Conservation (phyloP, 2,329 filamentous ascomycete genomes). For the Fusarium proliferatum region DNA sequence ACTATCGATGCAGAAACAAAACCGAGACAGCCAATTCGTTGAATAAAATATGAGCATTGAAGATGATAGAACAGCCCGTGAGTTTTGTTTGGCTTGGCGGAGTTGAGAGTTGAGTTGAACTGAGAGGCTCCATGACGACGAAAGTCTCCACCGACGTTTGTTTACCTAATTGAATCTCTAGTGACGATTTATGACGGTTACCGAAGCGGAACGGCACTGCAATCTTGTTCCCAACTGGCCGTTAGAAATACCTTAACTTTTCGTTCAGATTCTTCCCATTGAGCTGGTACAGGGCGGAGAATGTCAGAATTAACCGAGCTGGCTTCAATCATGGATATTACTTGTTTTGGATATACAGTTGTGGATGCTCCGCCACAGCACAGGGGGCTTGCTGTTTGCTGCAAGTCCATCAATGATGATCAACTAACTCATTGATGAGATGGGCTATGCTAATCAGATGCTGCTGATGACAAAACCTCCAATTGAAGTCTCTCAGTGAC, state of each 20-base stretch:
- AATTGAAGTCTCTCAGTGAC: constrained; percentile 20
- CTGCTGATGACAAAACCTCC: constrained; percentile 2
- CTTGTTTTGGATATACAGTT: constrained; percentile 24
- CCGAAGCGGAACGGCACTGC: constrained; percentile 10
- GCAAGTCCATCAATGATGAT: neutral
- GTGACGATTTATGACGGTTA: neutral
- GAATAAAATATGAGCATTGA: neutral
- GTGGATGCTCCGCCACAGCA: constrained; percentile 30
- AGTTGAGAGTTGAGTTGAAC: neutral
- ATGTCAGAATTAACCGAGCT: constrained; percentile 20
- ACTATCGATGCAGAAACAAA: constrained; percentile 20
- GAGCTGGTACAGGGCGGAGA: constrained; percentile 16
- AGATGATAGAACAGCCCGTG: neutral
- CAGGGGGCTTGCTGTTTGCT: constrained; percentile 13
- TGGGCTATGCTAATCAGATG: constrained; percentile 21
- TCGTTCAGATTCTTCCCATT: constrained; percentile 19
- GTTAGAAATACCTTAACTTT: neutral
- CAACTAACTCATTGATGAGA: constrained; percentile 17
- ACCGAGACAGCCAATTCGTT: constrained; percentile 14
- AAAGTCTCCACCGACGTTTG: neutral
- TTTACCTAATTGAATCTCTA: constrained; percentile 21
- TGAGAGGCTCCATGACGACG: constrained; percentile 2
- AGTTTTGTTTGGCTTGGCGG: neutral
- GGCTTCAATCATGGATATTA: constrained; percentile 9
- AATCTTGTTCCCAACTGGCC: constrained; percentile 14